These are phyloP conservation scores for Coprinellus aureogranulatus DNA, from an alignment of 768 basidiomycete genomes.

Conservation along the genomic window DNA sequence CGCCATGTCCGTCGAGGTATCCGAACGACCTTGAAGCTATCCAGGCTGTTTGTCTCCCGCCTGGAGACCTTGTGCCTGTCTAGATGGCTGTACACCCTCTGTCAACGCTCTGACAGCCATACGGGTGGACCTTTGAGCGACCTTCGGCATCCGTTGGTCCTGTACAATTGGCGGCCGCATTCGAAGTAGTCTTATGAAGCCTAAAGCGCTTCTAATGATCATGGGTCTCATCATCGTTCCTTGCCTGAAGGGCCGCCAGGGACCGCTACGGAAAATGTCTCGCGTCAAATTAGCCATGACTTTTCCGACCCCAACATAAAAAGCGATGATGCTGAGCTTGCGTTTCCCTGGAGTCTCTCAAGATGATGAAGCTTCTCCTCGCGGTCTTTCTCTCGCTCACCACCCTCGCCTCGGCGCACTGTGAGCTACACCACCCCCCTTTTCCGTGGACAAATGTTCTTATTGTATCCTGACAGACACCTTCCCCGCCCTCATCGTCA, in stretches of 20 bases:
- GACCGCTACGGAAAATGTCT: background rate
- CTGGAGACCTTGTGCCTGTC: too few relatives aligned
- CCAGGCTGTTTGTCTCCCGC: too few relatives aligned
- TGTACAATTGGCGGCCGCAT: too few relatives aligned
- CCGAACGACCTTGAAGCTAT: too few relatives aligned
- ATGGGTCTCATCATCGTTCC: background rate
- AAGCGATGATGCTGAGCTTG: background rate
- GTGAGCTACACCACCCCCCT: slow-evolving; percentile 11
- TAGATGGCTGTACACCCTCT: too few relatives aligned
- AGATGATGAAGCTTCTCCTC: slow-evolving; percentile 22
- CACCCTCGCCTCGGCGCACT: slow-evolving; percentile 22
- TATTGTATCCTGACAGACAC: slow-evolving; percentile 30
- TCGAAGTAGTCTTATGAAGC: too few relatives aligned
- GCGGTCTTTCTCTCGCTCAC: slow-evolving; percentile 20
- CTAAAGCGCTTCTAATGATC: background rate
- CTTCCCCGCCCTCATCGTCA: slow-evolving; percentile 41
- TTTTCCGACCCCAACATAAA: background rate
- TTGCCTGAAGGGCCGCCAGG: too few relatives aligned
- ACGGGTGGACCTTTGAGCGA: too few relatives aligned
- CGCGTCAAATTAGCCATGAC: slow-evolving; percentile 2
- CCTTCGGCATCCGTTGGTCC: too few relatives aligned
- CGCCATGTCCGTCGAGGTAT: too few relatives aligned
- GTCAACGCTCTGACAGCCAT: too few relatives aligned
- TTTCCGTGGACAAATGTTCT: background rate
- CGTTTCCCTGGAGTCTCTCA: background rate